Evolutionary conservation across 371 early-diverging fungal species (phyloP).

Genomic region (Entomophthora muscae): DNA sequence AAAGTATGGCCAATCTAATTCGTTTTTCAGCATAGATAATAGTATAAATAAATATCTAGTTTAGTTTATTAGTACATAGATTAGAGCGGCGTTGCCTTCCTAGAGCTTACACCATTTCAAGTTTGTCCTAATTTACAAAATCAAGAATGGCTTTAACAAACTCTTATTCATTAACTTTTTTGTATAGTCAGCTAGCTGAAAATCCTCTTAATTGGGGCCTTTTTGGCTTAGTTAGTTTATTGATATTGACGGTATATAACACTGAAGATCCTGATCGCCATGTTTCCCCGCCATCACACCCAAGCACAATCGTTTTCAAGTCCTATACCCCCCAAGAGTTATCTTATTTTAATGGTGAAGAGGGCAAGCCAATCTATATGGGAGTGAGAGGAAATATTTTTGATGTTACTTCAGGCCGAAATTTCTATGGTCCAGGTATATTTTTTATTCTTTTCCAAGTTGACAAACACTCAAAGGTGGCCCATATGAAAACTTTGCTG

Average conservation of each 20-base stretch:
- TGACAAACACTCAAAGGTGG: slow-evolving; percentile 37
- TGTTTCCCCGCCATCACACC: slow-evolving; percentile 4
- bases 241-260: neutral
- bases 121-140: too few relatives aligned
- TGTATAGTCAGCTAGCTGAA: neutral
- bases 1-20: too few relatives aligned
- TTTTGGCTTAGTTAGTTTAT: neutral
- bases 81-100: too few relatives aligned
- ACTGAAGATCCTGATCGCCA: neutral
- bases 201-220: neutral
- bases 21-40: too few relatives aligned
- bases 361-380: slow-evolving; percentile 49
- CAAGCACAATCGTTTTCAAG: slow-evolving; percentile 33
- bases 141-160: neutral
- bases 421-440: slow-evolving; percentile 82
- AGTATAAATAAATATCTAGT: too few relatives aligned
- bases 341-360: slow-evolving; percentile 21
- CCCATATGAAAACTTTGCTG: slow-evolving; percentile 83
- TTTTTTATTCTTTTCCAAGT: neutral
- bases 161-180: neutral
- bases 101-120: too few relatives aligned
- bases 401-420: slow-evolving; percentile 69
- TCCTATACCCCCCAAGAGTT: slow-evolving; percentile 54
- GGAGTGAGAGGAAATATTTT: slow-evolving; percentile 70
- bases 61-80: too few relatives aligned